phyloP scores from a whole-genome alignment of 148 eudicot genomes.

The Amaranthus palmeri region DNA sequence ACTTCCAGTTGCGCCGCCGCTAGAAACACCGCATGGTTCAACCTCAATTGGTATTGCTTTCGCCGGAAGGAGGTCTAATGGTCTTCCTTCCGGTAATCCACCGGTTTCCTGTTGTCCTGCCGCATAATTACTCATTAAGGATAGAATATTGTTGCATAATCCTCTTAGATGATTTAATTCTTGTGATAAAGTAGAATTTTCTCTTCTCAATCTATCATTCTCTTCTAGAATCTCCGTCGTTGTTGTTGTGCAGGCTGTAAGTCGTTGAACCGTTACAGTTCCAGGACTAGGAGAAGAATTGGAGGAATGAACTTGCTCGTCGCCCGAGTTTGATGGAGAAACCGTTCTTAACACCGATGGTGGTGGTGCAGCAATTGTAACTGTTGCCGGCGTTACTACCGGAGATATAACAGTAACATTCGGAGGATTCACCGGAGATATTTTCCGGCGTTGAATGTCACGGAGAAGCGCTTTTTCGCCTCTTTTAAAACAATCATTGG shows the following conservation, averaged over 20 bases:
- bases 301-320: conserved; percentile 70
- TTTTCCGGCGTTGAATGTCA: conserved; percentile 78
- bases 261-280: background rate
- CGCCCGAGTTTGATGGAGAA: conserved; percentile 57
- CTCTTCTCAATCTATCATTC: conserved; percentile 59
- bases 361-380: conserved; percentile 30
- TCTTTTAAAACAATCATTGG: conserved; percentile 63
- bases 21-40: conserved; percentile 13
- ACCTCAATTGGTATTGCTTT: conserved; percentile 9
- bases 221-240: conserved; percentile 61
- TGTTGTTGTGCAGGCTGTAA: conserved; percentile 9
- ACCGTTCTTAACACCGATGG: conserved; percentile 18
- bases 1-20: conserved; percentile 20
- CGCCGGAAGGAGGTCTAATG: conserved; percentile 31
- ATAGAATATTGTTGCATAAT: conserved; percentile 42
- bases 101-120: conserved; percentile 36
- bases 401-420: background rate
- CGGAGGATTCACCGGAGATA: conserved; percentile 26
- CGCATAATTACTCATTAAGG: conserved; percentile 51
- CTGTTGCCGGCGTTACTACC: conserved; percentile 3
- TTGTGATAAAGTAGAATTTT: conserved; percentile 42
- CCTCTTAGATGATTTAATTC: conserved; percentile 58
- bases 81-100: conserved; percentile 26
- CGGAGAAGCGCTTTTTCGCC: conserved; percentile 56
- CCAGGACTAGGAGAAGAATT: conserved; percentile 52